phyloP scores from a whole-genome alignment of 768 basidiomycete species.

The Suillus variegatus region DNA sequence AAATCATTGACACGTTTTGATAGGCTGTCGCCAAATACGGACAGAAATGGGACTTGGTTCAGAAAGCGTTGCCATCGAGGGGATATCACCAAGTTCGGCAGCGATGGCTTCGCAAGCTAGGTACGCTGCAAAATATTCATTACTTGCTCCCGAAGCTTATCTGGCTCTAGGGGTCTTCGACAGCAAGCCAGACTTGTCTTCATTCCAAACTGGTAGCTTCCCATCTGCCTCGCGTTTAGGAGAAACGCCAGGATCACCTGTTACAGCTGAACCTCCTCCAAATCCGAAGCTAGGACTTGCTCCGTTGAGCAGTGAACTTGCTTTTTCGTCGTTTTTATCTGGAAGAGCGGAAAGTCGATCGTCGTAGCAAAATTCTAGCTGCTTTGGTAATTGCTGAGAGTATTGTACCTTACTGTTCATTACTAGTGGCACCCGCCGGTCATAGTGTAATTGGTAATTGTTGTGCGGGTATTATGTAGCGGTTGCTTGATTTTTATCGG shows the following conservation, averaged over 20 bases:
- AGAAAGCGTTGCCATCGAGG: constrained; percentile 40
- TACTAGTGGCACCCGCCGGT: not conserved
- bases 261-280: constrained; percentile 27
- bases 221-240: constrained; percentile 15
- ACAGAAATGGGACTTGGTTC: constrained; percentile 42
- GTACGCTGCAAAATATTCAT: constrained; percentile 20
- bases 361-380: not conserved
- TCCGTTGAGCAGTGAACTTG: constrained; percentile 37
- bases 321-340: constrained; percentile 26
- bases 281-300: constrained; percentile 40
- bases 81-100: constrained; percentile 46
- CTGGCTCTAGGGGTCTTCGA: constrained; percentile 33
- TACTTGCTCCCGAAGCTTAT: not conserved
- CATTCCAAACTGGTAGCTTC: constrained; percentile 30
- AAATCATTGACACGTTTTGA: constrained; percentile 4
- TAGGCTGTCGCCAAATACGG: constrained; percentile 42
- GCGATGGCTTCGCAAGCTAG: constrained; percentile 43
- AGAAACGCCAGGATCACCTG: constrained; percentile 10
- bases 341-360: constrained; percentile 18
- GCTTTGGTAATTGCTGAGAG: not conserved
- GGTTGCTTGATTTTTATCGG: constrained; percentile 4
- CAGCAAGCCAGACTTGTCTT: constrained; percentile 35
- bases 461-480: not conserved
- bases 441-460: not conserved
- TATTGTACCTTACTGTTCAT: constrained; percentile 3